Percentiles rank a stretch among this genome's conserved stretches.
Evolutionary conservation across 1,139 yeast species (phyloP).

Genomic region (Taphrina populina): DNA sequence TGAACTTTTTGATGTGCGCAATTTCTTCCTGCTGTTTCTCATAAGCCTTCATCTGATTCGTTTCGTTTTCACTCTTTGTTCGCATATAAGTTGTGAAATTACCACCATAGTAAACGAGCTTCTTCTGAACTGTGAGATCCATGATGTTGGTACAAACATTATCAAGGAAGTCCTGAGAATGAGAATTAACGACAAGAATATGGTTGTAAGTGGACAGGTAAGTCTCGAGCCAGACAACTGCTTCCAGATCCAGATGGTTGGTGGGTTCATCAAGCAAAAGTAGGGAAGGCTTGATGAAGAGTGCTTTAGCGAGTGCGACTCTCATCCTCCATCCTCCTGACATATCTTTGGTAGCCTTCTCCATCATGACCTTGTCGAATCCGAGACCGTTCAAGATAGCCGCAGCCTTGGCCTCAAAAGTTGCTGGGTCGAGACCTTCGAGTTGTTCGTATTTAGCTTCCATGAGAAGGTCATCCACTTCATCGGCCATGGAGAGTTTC

Average conservation of each 20-base stretch:
- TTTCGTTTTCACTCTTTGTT: constrained; percentile 90
- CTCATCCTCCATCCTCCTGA: constrained; percentile 98
- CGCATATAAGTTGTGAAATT: constrained; percentile 95
- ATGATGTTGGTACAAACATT: constrained; percentile 98
- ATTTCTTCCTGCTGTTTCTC: constrained; percentile 83
- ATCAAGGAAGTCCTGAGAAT: constrained; percentile 98
- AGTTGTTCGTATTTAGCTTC: constrained; percentile 93
- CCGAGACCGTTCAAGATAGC: constrained; percentile 95
- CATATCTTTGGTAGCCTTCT: constrained; percentile 94
- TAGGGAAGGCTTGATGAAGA: constrained; percentile 80
- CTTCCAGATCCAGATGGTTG: constrained; percentile 98
- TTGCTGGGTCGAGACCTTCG: constrained; percentile 92
- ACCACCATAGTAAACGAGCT: constrained; percentile 84
- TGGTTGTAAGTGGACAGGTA: constrained; percentile 91
- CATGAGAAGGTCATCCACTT: constrained; percentile 84
- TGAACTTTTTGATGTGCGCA: constrained; percentile 94
- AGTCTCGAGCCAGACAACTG: constrained; percentile 97
- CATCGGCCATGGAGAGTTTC: constrained; percentile 81
- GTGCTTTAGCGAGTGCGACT: constrained; percentile 81
- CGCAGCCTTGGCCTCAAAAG: constrained; percentile 96
- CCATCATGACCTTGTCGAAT: constrained; percentile 79
- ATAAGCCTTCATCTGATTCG: constrained; percentile 98
- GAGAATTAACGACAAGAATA: constrained; percentile 90
- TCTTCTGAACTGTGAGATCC: constrained; percentile 82
- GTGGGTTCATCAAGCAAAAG: constrained; percentile 95